These are phyloP conservation scores for Pisolithus orientalis DNA, from an alignment of 768 basidiomycete genomes.

Conservation along the genomic window DNA sequence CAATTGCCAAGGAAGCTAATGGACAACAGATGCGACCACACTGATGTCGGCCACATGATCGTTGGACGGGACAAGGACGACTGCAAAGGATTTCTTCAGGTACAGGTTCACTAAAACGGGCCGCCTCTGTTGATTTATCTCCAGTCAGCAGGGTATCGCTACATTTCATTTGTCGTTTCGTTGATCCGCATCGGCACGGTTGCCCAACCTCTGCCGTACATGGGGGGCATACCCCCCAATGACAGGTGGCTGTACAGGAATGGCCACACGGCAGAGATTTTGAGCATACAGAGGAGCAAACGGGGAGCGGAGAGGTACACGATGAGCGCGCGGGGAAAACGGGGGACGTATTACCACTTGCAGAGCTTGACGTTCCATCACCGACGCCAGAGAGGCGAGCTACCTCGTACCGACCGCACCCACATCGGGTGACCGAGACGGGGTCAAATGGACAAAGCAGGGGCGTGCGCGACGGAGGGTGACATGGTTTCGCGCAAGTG, in stretches of 20 bases:
- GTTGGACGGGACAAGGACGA: constrained; percentile 66
- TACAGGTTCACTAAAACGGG: constrained; percentile 24
- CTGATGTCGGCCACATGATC: constrained; percentile 82
- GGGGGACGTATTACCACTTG: constrained; percentile 6
- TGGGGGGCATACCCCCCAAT: constrained; percentile 73
- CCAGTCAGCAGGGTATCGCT: not conserved
- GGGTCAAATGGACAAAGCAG: constrained; percentile 73
- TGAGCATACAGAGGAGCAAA: constrained; percentile 64
- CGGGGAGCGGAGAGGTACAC: constrained; percentile 77
- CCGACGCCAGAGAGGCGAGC: constrained; percentile 34
- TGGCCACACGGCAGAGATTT: constrained; percentile 72
- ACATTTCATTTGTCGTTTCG: constrained; percentile 50
- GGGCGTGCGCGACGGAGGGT: constrained; percentile 57
- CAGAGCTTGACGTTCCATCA: constrained; percentile 14
- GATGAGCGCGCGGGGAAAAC: constrained; percentile 36
- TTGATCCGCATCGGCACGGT: constrained; percentile 84
- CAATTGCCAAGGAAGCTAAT: constrained; percentile 54
- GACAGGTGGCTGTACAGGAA: constrained; percentile 63
- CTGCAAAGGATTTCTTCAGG: constrained; percentile 77
- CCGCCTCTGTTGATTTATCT: constrained; percentile 26
- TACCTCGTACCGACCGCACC: constrained; percentile 59
- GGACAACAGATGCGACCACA: constrained; percentile 88
- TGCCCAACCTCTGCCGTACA: constrained; percentile 64
- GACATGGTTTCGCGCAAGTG: constrained; percentile 67
- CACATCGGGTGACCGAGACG: constrained; percentile 59